Evolutionary conservation across 164 flowering plant genomes (phyloP), one percentile per base, ranked within the genome.

Genomic region (Nymphaea colorata): DNA sequence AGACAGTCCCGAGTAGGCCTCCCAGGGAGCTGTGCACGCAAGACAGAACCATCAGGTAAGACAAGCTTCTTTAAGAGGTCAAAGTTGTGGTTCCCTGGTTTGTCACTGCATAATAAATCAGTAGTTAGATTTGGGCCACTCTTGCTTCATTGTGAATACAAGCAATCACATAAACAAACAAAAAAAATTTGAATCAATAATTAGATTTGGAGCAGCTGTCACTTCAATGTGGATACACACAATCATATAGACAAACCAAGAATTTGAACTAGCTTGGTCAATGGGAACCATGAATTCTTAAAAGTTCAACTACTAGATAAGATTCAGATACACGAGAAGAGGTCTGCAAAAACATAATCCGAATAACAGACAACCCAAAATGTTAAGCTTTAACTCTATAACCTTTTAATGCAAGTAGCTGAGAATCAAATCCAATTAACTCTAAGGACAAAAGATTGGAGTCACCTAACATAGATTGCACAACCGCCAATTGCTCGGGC

Each of bases 401-500:
- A 55, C 59, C 16, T 16, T 8, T 1, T 0, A 55, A 61, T 16
- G 14, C 6, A 61, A 61, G n/a, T 15, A 61, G n/a, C 5, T 61
- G 25, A 61, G 8, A 15, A 6, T 61, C 63, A 61, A 16, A 5
- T 6, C 41, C 25, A 15, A 61, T 16, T 16, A 16, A 61, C 63
- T 4, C 15, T 4, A 61, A 15, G 41, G 65, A 64, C 4, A 4
- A 14, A 6, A 5, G 59, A 3, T 45, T 55, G 64, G 41, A 16
- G 14, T 64, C 81, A 90, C 98, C 98, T 94, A 71, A 94, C 96
- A 82, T 94, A 94, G 44, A 94, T 86, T 65, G 97, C 77, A 76
- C 97, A 91, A 45, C 99, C 99, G 53, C 99, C 97, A 67, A 94
- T 74, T 0, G 99, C 88, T 71, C 99, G 91, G 73, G 99, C 97